Conservation (phyloP, 306 rosid genomes). For the Crataegus laevigata region DNA sequence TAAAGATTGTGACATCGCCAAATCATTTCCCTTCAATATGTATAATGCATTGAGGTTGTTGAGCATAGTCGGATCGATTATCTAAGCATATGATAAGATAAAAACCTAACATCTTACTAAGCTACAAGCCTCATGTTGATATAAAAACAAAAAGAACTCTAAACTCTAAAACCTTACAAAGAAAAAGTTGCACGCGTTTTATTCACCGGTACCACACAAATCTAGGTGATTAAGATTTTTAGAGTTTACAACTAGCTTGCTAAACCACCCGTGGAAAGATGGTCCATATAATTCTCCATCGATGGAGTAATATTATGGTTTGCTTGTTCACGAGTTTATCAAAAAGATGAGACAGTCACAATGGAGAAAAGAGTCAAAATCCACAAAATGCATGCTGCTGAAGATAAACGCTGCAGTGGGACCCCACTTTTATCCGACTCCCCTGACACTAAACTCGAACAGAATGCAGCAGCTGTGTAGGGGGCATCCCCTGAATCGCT, state of each 20-base stretch:
- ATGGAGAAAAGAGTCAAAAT: background rate
- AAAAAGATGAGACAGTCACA: background rate
- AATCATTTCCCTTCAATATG: too few relatives aligned
- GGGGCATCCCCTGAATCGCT: slow-evolving; percentile 53
- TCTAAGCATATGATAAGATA: background rate
- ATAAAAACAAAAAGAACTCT: too few relatives aligned
- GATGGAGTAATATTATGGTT: background rate
- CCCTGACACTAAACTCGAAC: slow-evolving; percentile 33
- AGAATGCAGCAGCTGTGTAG: slow-evolving; percentile 21
- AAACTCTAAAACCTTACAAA: background rate
- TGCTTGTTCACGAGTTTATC: background rate
- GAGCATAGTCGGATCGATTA: background rate
- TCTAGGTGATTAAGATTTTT: background rate
- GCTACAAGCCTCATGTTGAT: too few relatives aligned
- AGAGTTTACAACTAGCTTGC: background rate
- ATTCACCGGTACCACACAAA: background rate
- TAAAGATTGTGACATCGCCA: background rate
- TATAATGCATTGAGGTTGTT: too few relatives aligned
- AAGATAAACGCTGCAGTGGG: slow-evolving; percentile 17
- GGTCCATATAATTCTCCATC: background rate
- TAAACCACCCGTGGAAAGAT: background rate
- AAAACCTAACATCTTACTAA: background rate
- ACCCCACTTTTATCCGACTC: slow-evolving; percentile 28
- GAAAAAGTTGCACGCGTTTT: background rate
- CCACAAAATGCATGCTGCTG: background rate